A percentile compares a stretch with the other conserved stretches of the same genome.
These are phyloP conservation scores for Pueraria montana DNA, from an alignment of 306 rosid genomes.

Conservation along the genomic window DNA sequence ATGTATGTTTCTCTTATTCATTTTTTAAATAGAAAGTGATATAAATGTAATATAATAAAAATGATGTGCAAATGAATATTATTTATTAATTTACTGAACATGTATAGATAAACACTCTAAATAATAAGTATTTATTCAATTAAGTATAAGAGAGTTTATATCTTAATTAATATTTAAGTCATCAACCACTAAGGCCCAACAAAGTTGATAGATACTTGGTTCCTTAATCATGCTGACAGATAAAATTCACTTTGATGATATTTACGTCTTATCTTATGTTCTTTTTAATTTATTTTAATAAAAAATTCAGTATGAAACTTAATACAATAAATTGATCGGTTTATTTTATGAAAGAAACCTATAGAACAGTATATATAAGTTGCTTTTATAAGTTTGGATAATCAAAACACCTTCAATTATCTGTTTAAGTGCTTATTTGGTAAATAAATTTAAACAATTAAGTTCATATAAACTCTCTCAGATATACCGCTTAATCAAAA, in stretches of 20 bases:
- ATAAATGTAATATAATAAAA: no score
- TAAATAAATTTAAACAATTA: background rate
- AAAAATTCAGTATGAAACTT: background rate
- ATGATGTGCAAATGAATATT: background rate
- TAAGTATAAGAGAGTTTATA: background rate
- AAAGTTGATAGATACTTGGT: no score
- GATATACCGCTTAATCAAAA: background rate
- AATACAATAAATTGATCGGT: no score
- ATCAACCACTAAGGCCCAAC: no score
- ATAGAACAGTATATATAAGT: no score
- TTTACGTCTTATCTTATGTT: no score
- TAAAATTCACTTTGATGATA: no score
- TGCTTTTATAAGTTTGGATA: background rate
- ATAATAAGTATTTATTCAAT: no score
- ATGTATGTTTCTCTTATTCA: background rate
- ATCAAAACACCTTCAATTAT: background rate
- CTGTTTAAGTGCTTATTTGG: background rate
- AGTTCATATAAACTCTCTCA: background rate
- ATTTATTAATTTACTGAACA: background rate
- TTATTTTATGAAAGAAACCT: no score
- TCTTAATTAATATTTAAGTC: background rate
- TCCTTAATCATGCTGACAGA: no score
- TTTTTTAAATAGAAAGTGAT: background rate
- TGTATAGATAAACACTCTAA: background rate
- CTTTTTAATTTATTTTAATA: no score